Conservation (phyloP, 2,329 filamentous ascomycete genomes). For the Fusarium sambucinum region DNA sequence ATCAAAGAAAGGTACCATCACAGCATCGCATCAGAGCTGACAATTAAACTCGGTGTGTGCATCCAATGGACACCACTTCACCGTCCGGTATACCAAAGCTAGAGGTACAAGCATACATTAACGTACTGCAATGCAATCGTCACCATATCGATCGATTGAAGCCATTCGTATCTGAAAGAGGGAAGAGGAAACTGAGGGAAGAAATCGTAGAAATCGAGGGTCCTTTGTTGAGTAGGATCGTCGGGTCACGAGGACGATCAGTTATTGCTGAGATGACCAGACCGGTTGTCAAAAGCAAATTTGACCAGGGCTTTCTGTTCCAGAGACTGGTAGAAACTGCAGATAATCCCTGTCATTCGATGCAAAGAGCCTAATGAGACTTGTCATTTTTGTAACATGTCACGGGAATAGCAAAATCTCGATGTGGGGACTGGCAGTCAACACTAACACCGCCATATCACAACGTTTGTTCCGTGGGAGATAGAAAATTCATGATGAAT, state of each 20-base stretch:
- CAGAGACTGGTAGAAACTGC: background rate
- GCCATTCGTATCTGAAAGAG: constrained; percentile 6
- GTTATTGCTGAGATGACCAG: constrained; percentile 4
- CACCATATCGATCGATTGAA: constrained; percentile 5
- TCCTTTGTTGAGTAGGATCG: constrained; percentile 16
- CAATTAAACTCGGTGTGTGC: constrained; percentile 26
- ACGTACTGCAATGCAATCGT: background rate
- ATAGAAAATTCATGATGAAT: background rate
- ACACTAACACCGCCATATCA: constrained; percentile 21
- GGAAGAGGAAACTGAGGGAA: constrained; percentile 18
- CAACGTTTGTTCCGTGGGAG: background rate
- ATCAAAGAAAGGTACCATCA: constrained; percentile 2
- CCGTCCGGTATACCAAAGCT: constrained; percentile 2
- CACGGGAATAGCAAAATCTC: constrained; percentile 10
- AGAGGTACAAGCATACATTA: background rate
- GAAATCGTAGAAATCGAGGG: constrained; percentile 3
- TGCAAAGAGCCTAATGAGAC: constrained; percentile 8
- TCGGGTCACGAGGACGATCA: constrained; percentile 24
- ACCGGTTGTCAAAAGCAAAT: constrained; percentile 18
- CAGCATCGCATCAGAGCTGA: constrained; percentile 24
- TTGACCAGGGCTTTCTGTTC: constrained; percentile 1
- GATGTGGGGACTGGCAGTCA: constrained; percentile 4
- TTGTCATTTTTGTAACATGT: constrained; percentile 5
- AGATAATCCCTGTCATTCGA: background rate
- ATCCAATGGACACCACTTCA: constrained; percentile 19